Base-by-base conservation (phyloP, 163 green algal genomes). In the Chloromonas sp. region DNA sequence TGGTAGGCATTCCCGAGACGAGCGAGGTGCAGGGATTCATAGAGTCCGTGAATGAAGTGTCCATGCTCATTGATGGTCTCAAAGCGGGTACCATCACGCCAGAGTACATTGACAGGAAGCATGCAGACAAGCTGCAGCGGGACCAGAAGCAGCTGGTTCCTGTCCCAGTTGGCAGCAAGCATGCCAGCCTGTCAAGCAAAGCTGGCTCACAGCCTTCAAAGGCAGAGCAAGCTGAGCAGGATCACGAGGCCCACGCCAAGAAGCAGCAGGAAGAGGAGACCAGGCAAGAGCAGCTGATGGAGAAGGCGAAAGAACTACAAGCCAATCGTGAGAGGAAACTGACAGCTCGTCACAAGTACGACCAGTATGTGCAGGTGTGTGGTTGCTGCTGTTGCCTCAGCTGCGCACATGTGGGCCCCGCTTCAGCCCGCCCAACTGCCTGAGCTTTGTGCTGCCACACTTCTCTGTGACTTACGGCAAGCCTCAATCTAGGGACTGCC, bases 241-340 rank as follows among this genome's bases (percentile, higher is more conserved):
- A 88, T 61, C 70, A 88, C 11, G n/a, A 87, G 81, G 71, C 71
- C 8, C 71, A 81, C 57, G 84, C 88, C 79, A 58, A 83, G 57
- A 58, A 81, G 1, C n/a, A 71, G 15, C 70, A 89, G 59, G 84
- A 71, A 1, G 89, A 92, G n/a, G 87, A 83, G 60, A 86, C 87
- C 61, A 60, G 83, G 14, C 70, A 88, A 59, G 88, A 85, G 62
- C 78, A 84, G 3, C 81, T 92, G 58, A 88, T 86, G 89, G 36
- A 70, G 0, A 93, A 95, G 83, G 89, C 93, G 14, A 84, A 91
- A 58, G 93, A 94, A 84, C 87, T 96, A 5, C 91, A 93, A 58
- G 81, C 81, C 1, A 93, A 88, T 78, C 79, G 89, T 0, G 85
- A 91, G 71, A 83, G 87, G 13, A 95, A 94, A 86, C 83, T 89